These are phyloP conservation scores for Arachis hypogaea DNA, from an alignment of 306 rosid species.

Conservation along the genomic window DNA sequence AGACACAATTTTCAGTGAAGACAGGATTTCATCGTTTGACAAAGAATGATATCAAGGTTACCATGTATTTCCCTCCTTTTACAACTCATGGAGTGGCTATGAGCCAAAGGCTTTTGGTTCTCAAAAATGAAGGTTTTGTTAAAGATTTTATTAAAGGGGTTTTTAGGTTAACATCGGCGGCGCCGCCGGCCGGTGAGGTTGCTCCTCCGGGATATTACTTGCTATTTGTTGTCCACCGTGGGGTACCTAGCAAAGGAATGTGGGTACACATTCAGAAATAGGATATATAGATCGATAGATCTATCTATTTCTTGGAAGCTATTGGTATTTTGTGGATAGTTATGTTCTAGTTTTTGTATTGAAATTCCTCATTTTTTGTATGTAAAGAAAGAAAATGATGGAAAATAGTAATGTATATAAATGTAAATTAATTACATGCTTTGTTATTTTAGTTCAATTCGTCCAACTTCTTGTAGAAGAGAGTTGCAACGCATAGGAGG, in stretches of 20 bases:
- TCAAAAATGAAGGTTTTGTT: neutral
- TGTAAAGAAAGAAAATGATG: neutral
- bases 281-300: neutral
- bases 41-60: conserved; percentile 48
- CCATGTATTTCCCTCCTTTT: conserved; percentile 78
- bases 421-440: neutral
- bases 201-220: conserved; percentile 87
- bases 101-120: conserved; percentile 69
- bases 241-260: conserved; percentile 65
- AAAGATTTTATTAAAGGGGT: neutral
- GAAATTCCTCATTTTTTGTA: neutral
- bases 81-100: conserved; percentile 87
- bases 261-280: conserved; percentile 60
- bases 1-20: conserved; percentile 32
- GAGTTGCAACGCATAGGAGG: neutral
- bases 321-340: neutral
- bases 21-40: neutral
- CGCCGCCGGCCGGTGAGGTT: conserved; percentile 51
- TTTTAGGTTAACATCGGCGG: conserved; percentile 9
- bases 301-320: neutral
- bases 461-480: neutral
- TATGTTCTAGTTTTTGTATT: neutral
- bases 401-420: neutral
- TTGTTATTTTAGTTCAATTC: neutral
- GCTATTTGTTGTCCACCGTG: conserved; percentile 70